Base-by-base conservation (phyloP, 306 rosid species). In the Hippophae gyantsensis region DNA sequence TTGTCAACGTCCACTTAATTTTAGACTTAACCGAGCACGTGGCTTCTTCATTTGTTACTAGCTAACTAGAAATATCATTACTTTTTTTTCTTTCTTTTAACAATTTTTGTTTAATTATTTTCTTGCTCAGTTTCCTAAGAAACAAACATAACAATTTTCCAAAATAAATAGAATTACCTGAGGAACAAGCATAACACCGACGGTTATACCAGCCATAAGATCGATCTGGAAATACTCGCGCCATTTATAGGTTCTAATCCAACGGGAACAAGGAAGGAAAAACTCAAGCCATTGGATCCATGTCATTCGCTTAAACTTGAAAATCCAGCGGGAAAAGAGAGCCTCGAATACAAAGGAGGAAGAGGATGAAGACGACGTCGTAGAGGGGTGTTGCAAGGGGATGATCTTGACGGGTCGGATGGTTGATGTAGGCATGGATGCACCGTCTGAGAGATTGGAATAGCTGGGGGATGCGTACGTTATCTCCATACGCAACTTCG, bases 161-260 rank as follows among this genome's bases (percentile, higher is more conserved):
- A 32, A 32, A 32, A 4, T 2, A 32, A 32, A 32, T 32, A 32
- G 38, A 32, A 32, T 2, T 38, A 90, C 98, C 96, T 87, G 98
- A 49, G 96, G 98, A 56, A 92, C 96, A 46, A 92, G 95, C 98
- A 92, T 92, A 70, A 87, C 74, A 9, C 98, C 96, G 59, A 92
- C 86, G 42, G 98, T 83, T 69, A 72, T 61, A 6, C 98, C 98
- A 9, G 98, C 85, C 93, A 87, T 67, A 60, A 92, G 81, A 76
- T 92, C 98, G 47, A 65, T 61, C 76, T 92, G 93, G 2, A 92
- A 59, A 76, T 85, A 85, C 72, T 92, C 89, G 60, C 89, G 84
- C 96, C 96, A 92, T 54, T 75, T 82, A 54, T 92, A 92, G 12
- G 72, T 83, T 53, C 85, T 79, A 74, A 92, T 78, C 98, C 96